Conservation (phyloP, 2,329 filamentous ascomycete species). For the Penicillium sp. region DNA sequence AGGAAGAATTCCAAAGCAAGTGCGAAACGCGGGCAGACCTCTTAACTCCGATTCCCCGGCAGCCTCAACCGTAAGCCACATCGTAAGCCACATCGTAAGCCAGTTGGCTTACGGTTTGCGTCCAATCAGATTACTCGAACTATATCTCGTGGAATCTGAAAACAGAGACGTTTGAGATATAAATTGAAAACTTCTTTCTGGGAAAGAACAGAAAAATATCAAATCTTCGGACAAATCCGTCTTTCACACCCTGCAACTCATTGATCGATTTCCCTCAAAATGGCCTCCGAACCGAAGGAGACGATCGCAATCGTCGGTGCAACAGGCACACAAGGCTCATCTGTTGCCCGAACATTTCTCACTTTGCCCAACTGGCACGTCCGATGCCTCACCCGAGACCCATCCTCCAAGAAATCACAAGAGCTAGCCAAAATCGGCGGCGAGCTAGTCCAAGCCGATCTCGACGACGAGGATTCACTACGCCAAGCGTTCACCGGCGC, state of each 20-base stretch:
- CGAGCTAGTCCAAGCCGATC: constrained; percentile 31
- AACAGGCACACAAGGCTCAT: constrained; percentile 37
- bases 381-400: constrained; percentile 35
- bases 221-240: no score
- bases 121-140: constrained; percentile 14
- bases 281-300: constrained; percentile 42
- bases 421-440: constrained; percentile 26
- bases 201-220: no score
- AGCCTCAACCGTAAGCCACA: not conserved
- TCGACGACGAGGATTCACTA: constrained; percentile 30
- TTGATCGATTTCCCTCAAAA: not conserved
- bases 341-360: constrained; percentile 31
- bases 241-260: no score
- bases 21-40: not conserved
- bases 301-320: constrained; percentile 38
- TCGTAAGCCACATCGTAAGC: constrained; percentile 4
- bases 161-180: not conserved
- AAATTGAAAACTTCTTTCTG: not conserved
- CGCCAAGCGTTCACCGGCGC: constrained; percentile 41
- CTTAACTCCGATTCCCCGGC: constrained; percentile 7
- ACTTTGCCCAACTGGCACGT: constrained; percentile 28
- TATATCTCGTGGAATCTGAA: not conserved
- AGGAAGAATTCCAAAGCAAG: not conserved
- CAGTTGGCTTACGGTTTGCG: constrained; percentile 16
- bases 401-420: constrained; percentile 23